Evolutionary conservation across 2,329 filamentous ascomycete species (phyloP), one percentile per base, ranked within the genome.

Genomic region (Scedosporium boydii): DNA sequence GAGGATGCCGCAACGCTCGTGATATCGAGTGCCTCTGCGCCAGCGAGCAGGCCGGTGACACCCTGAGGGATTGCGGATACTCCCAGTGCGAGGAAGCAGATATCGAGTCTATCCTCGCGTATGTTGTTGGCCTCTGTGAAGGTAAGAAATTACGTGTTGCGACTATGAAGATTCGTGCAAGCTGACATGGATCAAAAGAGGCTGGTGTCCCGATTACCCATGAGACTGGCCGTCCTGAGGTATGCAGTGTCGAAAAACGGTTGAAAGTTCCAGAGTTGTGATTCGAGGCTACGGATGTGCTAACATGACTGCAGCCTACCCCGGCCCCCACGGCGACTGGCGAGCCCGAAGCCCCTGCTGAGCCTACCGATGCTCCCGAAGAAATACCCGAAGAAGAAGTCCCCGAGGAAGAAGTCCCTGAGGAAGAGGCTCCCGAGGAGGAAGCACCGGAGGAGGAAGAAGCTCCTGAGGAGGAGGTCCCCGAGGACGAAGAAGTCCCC

Each of bases 21-120:
- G 57, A 59, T 18, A 38, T 59, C 57, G 34, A 59, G 57, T 59
- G 57, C 18, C 57, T 59, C 57, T 59, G 57, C 10, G 57, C 57
- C n/a, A 42, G 41, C 29, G n/a, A 18, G n/a, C 29, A 14, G 16
- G 57, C 41, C 5, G 57, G 57, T 18, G 57, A 59, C n/a, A 59
- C 57, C 23, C 6, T 59, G 57, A 42, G 57, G 38, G 57, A 59
- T 38, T 59, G 57, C 38, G 57, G 34, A n/a, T 59, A 59, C 57
- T 59, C 57, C 18, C 16, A 59, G 18, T 59, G 57, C 6, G 57
- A 59, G 29, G 29, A 42, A 5, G 57, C 7, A n/a, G 57, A 42
- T 16, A 59, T 59, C 57, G 57, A 59, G 6, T 59, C 29, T n/a
- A 42, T 42, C 38, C 34, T 59, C 57, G 57, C 16, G 4, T 59